Evolutionary conservation across 495 filamentous ascomycete species (phyloP).

Genomic region (Pyronema omphalodes): DNA sequence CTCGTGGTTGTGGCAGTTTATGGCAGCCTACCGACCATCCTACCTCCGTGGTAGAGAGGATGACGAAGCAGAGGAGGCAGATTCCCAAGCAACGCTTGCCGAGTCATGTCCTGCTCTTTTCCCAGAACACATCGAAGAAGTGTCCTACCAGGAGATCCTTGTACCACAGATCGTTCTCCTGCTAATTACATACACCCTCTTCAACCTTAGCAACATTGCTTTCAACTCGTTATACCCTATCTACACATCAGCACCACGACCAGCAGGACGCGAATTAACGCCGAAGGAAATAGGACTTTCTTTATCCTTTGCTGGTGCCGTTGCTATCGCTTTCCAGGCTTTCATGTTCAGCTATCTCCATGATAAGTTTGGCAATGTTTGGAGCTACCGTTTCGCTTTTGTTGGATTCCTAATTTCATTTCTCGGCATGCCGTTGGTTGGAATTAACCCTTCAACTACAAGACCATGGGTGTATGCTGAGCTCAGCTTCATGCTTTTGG

Average conservation of each 20-base stretch:
- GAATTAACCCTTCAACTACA: conserved; percentile 28
- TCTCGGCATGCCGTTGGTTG: conserved; percentile 73
- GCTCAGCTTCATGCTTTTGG: conserved; percentile 55
- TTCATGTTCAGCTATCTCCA: conserved; percentile 63
- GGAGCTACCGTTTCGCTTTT: conserved; percentile 59
- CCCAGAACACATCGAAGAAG: conserved; percentile 20
- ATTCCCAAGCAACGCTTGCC: conserved; percentile 9
- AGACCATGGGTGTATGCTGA: conserved; percentile 54
- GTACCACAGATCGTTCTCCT: conserved; percentile 67
- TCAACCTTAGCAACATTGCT: conserved; percentile 72
- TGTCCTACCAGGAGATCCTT: conserved; percentile 36
- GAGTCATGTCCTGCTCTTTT: conserved; percentile 27
- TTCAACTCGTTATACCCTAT: conserved; percentile 88
- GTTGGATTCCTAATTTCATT: conserved; percentile 73
- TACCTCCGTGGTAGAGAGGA: conserved; percentile 35
- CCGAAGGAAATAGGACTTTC: conserved; percentile 72
- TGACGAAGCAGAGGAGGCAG: conserved; percentile 1
- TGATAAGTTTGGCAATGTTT: conserved; percentile 65
- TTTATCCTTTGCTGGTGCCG: conserved; percentile 62
- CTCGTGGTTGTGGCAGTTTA: conserved; percentile 57
- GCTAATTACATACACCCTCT: conserved; percentile 65
- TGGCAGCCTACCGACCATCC: conserved; percentile 39
- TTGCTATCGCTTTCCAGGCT: conserved; percentile 78
- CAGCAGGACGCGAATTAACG: conserved; percentile 54
- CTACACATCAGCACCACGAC: conserved; percentile 55